phyloP scores from a whole-genome alignment of 2,329 filamentous ascomycete species.

The Stemphylium vesicarium region DNA sequence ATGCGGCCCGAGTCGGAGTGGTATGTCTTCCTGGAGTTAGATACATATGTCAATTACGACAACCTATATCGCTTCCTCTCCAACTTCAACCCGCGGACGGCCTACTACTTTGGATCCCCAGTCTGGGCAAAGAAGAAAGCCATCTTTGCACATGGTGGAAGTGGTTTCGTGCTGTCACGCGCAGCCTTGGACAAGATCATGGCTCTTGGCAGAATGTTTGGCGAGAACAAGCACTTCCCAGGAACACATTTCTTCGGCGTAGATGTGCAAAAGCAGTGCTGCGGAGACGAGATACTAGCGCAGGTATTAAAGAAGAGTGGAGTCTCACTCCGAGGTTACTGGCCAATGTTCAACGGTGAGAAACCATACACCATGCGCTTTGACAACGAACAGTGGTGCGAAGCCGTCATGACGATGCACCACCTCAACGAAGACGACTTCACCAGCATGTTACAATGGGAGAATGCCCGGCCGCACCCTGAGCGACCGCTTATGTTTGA shows the following conservation, averaged over 20 bases:
- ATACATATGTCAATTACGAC: slow-evolving; percentile 49
- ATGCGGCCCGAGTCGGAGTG: slow-evolving; percentile 41
- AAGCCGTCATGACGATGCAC: slow-evolving; percentile 51
- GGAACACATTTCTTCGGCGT: slow-evolving; percentile 48
- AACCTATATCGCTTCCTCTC: slow-evolving; percentile 50
- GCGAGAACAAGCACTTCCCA: slow-evolving; percentile 39
- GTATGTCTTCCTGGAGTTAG: slow-evolving; percentile 49
- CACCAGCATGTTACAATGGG: slow-evolving; percentile 36
- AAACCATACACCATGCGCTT: slow-evolving; percentile 49
- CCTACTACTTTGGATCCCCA: slow-evolving; percentile 51
- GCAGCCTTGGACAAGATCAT: slow-evolving; percentile 57
- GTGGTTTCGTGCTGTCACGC: slow-evolving; percentile 53
- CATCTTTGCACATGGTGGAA: slow-evolving; percentile 53
- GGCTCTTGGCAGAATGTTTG: slow-evolving; percentile 47
- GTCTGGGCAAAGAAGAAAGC: slow-evolving; percentile 44
- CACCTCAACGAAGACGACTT: slow-evolving; percentile 42
- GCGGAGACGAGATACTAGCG: slow-evolving; percentile 48
- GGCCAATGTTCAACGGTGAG: slow-evolving; percentile 56
- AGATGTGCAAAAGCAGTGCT: slow-evolving; percentile 43
- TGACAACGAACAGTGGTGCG: slow-evolving; percentile 52
- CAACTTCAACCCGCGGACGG: slow-evolving; percentile 44
- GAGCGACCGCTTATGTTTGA: slow-evolving; percentile 41
- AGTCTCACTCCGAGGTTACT: slow-evolving; percentile 47
- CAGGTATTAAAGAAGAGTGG: slow-evolving; percentile 48
- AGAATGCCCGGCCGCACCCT: slow-evolving; percentile 29